phyloP scores from a whole-genome alignment of 2,329 filamentous ascomycete species.

The Verticillium dahliae region DNA sequence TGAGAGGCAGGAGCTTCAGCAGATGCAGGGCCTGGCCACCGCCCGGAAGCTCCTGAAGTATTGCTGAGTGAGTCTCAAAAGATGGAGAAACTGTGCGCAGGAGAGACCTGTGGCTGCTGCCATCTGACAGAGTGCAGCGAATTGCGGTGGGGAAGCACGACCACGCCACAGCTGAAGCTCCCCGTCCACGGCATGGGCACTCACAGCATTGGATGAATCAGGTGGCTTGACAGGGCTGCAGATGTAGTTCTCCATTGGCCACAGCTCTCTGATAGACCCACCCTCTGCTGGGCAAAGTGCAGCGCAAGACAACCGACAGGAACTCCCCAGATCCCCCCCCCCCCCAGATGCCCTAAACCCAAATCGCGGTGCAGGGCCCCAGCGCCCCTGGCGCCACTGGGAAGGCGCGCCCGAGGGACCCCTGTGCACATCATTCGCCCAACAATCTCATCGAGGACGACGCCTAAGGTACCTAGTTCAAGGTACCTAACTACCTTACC shows the following conservation, averaged over 20 bases:
- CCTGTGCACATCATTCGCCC: background rate
- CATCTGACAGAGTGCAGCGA: background rate
- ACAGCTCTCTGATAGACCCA: background rate
- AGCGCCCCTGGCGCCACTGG: background rate
- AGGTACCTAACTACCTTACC: too few relatives aligned
- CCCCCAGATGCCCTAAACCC: background rate
- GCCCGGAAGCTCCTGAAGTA: too few relatives aligned
- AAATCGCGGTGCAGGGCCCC: background rate
- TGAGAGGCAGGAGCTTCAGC: too few relatives aligned
- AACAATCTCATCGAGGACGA: background rate
- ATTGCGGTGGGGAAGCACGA: background rate
- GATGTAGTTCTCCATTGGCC: background rate
- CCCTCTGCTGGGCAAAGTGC: background rate
- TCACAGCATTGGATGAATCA: background rate
- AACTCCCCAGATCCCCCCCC: background rate
- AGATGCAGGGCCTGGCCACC: too few relatives aligned
- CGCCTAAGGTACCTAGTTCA: too few relatives aligned
- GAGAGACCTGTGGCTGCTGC: background rate
- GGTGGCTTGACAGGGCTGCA: background rate
- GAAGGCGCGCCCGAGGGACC: background rate
- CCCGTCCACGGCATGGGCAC: too few relatives aligned
- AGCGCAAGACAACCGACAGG: too few relatives aligned
- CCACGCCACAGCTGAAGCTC: too few relatives aligned
- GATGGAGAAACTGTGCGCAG: background rate
- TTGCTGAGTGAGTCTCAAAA: too few relatives aligned